Evolutionary conservation across 495 filamentous ascomycete species (phyloP).

Genomic region (Lepidopterella palustris): DNA sequence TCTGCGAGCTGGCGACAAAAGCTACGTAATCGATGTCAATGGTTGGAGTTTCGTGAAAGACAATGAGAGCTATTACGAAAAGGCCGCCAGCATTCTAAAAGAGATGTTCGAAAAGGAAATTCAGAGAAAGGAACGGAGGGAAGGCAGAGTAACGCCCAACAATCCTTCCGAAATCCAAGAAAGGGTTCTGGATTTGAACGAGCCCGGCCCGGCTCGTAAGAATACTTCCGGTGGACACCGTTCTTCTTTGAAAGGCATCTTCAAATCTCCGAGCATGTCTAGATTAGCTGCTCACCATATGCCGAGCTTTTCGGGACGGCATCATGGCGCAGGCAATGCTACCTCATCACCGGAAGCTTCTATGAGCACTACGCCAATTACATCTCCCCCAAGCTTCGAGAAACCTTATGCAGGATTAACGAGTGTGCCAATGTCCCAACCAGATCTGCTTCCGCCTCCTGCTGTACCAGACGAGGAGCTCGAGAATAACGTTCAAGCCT

Average conservation of each 20-base stretch:
- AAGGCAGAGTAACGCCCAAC: conserved; percentile 14
- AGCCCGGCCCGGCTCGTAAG: conserved; percentile 34
- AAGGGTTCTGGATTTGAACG: conserved; percentile 10
- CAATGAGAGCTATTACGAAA: conserved; percentile 97
- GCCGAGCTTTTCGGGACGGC: conserved; percentile 29
- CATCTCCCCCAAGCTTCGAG: conserved; percentile 47
- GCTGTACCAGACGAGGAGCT: conserved; percentile 11
- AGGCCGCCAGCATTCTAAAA: conserved; percentile 74
- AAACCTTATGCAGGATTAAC: conserved; percentile 22
- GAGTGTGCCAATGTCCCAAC: conserved; percentile 18
- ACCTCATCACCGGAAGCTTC: conserved; percentile 42
- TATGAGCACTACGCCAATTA: conserved; percentile 41
- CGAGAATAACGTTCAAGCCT: background rate
- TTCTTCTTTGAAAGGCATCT: conserved; percentile 39
- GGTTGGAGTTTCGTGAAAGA: conserved; percentile 99
- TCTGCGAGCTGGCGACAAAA: conserved; percentile 76
- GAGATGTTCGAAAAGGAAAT: conserved; percentile 80
- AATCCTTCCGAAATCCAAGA: conserved; percentile 20
- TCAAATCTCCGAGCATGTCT: conserved; percentile 61
- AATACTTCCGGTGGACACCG: conserved; percentile 37
- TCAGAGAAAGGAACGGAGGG: conserved; percentile 45
- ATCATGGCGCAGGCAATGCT: conserved; percentile 29
- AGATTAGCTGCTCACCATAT: conserved; percentile 50
- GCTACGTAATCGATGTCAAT: conserved; percentile 98
- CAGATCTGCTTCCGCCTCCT: conserved; percentile 15